Evolutionary conservation across 1,139 yeast species (phyloP), one percentile per base, ranked within the genome.

Genomic region (Arxiozyma bovina): DNA sequence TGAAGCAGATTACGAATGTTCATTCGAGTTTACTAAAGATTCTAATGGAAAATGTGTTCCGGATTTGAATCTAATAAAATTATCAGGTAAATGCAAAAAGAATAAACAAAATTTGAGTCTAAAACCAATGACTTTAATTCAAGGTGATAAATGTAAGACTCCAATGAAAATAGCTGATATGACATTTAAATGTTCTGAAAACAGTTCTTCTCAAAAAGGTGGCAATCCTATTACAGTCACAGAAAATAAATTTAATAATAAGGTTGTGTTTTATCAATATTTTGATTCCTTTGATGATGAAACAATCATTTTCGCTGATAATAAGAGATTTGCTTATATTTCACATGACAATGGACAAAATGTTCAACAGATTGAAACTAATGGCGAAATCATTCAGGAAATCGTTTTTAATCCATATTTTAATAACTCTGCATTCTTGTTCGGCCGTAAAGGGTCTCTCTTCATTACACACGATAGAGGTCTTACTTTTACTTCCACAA

Each of bases 331-430:
- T 11, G 75, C 83, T 1, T 84, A 72, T 61, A 77, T 88, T 17
- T 87, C 96, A 0, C 86, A 82, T 63, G 83, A 90, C 70, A 95
- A 94, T 50, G 98, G 98, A 22, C 66, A 73, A 3, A 69, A 70
- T 1, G 85, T 91, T 73, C 73, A 74, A 18, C 72, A 73, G 57
- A 74, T 80, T 23, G 77, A 71, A 17, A 66, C 78, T 4, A 52
- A 55, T 34, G 71, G 73, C 44, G 83, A 77, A 23, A 76, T 38
- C 74, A 75, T 88, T 47, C 60, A 76, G 5, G 80, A 79, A 8
- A 77, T 85, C 45, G 75, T 77, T 50, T 75, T 82, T 51, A 93
- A 94, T 53, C 78, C 80, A 3, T 77, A 74, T 57, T 77, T 78
- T 61, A 77, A 83, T n/a, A 84, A 87, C 52, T 77, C 79, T 44